Evolutionary conservation across 768 basidiomycete genomes (phyloP), one percentile per base, ranked within the genome.

Genomic region (Pisolithus tinctorius): DNA sequence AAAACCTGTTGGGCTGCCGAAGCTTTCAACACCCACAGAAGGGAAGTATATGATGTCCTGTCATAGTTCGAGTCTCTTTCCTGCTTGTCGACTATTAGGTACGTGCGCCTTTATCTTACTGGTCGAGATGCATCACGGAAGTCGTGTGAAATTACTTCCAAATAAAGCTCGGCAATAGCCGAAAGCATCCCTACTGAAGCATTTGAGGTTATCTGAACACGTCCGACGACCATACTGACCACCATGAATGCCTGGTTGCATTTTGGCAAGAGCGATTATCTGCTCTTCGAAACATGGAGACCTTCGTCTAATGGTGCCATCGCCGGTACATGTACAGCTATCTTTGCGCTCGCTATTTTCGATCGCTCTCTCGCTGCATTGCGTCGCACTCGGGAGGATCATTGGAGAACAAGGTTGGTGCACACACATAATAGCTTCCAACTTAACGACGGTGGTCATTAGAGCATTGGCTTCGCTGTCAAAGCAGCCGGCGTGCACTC

Each of bases 181-280:
- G 26, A 16, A 14, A 20, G 20, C 20, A 20, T 11, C 26, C 7
- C 0, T 17, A 14, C 20, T 6, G 6, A 1, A 9, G 14, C 13
- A 1, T 1, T 34, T 34, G 11, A 34, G 13, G 11, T 13, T 29
- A 4, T 30, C 43, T 6, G 16, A 13, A 8, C 20, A 42, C 9
- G 10, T 23, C 1, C 41, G 13, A 45, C 27, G 30, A 55, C 55
- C 47, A 58, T 55, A 36, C 60, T 56, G 31, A 38, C 64, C 72
- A 38, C 64, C 72, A 88, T 87, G 86, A 73, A 71, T 1, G 79
- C 85, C 1, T 88, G 77, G 66, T 68, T 91, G 14, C 88, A 90
- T 63, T 85, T 88, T 57, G 74, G 76, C 20, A 69, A 71, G 0
- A 81, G 82, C 0, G 87, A 89, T 55, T 69, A 72, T 47, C 74